Conservation (phyloP, 305 asterid species). For the Rubia balearica region DNA sequence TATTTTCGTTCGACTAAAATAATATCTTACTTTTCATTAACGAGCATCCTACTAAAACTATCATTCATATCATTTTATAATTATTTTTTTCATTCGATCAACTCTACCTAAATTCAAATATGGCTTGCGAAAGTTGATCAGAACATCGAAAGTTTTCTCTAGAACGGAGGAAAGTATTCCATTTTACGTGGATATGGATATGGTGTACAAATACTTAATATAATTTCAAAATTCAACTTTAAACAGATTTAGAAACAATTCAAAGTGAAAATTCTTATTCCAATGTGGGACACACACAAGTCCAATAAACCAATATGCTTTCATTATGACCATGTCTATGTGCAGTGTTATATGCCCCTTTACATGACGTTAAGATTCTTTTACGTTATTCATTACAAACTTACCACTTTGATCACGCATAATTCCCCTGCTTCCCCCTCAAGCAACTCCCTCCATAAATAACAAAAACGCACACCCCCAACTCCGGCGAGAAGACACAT, state of each 20-base stretch:
- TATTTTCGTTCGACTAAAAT: too few relatives aligned
- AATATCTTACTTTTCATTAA: too few relatives aligned
- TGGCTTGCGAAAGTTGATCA: too few relatives aligned
- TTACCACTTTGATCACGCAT: slow-evolving; percentile 35
- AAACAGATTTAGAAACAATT: slow-evolving; percentile 17
- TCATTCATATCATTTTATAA: too few relatives aligned
- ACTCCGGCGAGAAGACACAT: background rate
- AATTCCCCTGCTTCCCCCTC: slow-evolving; percentile 48
- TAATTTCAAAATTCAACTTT: slow-evolving; percentile 4
- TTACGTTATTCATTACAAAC: slow-evolving; percentile 2
- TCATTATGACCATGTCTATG: slow-evolving; percentile 19
- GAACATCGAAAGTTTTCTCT: too few relatives aligned
- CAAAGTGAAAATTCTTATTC: slow-evolving; percentile 39
- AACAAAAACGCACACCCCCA: background rate
- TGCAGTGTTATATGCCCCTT: background rate
- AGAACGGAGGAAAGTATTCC: too few relatives aligned
- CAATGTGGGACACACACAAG: slow-evolving; percentile 20
- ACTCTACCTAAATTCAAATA: too few relatives aligned
- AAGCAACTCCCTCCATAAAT: slow-evolving; percentile 35
- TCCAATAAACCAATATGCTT: slow-evolving; percentile 9
- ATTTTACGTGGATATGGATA: too few relatives aligned
- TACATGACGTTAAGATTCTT: slow-evolving; percentile 17
- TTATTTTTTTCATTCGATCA: too few relatives aligned
- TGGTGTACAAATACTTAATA: background rate
- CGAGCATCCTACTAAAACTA: too few relatives aligned